Conservation (phyloP, 768 basidiomycete genomes). For the Suillus variegatus region DNA sequence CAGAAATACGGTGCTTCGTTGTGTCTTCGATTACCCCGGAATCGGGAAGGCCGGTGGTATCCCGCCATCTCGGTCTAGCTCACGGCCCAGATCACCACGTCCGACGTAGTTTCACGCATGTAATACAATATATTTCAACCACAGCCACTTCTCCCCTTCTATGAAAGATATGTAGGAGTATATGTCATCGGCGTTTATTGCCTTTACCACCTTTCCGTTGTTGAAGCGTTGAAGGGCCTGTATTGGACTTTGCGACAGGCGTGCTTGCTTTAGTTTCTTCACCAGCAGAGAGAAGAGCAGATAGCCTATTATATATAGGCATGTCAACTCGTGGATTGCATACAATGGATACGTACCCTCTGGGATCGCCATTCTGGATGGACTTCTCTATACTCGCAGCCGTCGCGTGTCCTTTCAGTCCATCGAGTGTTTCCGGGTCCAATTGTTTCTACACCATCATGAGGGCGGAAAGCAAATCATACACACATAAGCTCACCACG, state of each 20-base stretch:
- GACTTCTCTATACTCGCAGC: constrained; percentile 56
- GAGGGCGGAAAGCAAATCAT: constrained; percentile 1
- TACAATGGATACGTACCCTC: constrained; percentile 45
- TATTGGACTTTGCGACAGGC: constrained; percentile 11
- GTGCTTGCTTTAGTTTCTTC: constrained; percentile 35
- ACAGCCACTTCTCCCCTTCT: not conserved
- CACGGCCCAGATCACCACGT: constrained; percentile 15
- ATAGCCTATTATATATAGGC: constrained; percentile 36
- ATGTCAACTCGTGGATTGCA: not conserved
- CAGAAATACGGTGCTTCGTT: constrained; percentile 58
- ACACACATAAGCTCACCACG: constrained; percentile 47
- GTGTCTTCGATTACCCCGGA: constrained; percentile 55
- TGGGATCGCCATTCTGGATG: constrained; percentile 58
- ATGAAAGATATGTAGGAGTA: constrained; percentile 21
- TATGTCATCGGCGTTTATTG: constrained; percentile 33
- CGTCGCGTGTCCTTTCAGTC: constrained; percentile 61
- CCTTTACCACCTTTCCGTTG: constrained; percentile 39
- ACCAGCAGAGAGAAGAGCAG: constrained; percentile 43
- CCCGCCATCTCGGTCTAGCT: constrained; percentile 8
- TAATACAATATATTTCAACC: constrained; percentile 9
- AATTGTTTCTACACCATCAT: constrained; percentile 60
- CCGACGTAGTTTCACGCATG: constrained; percentile 1
- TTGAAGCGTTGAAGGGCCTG: constrained; percentile 22
- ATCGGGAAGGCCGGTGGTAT: constrained; percentile 9
- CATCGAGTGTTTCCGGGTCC: constrained; percentile 69